Base-by-base conservation (phyloP, 2,329 filamentous ascomycete genomes). In the Biscogniauxia sp. region DNA sequence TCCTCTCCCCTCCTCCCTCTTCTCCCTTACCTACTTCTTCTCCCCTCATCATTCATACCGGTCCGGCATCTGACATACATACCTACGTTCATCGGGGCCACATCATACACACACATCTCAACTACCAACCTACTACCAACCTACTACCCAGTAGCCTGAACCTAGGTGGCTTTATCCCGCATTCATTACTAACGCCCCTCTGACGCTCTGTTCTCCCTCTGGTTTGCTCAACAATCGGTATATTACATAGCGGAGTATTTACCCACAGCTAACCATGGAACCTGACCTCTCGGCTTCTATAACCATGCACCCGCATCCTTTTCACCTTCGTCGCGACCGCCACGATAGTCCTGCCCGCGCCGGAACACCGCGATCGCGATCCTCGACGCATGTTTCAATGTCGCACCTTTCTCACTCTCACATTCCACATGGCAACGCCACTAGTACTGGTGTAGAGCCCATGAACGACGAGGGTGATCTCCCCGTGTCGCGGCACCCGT, bases 381-480 rank as follows among this genome's bases (percentile, higher is more conserved):
- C 66, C 41, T 61, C 64, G 41, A 41, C 64, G 45, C 70, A 70
- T 54, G 66, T 67, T 9, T 68, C 71, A 1, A 61, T 63, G 57
- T 65, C 66, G 9, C 64, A 59, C 55, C 28, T 51, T 19, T 41
- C 51, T 26, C 51, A 57, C 41, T 41, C 41, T 19, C 64, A 62
- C 62, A 58, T 52, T 49, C 61, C 1, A 13, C 59, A 60, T 54
- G 54, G 64, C 28, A 71, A 76, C 58, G 80, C 75, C 32, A 77
- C 77, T 19, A 82, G 80, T 65, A 83, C 80, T 6, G 79, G 75
- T 51, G 72, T 83, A 55, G 79, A 83, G 68, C 69, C 75, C 51
- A 70, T 73, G 37, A 68, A 73, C 5, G 65, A 69, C 17, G 62
- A 70, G 4, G 64, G 63, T 13, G 76, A 78, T 3, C 72, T 75